Base-by-base conservation (phyloP, 2,329 filamentous ascomycete genomes). In the Ascochyta clinopodiicola region DNA sequence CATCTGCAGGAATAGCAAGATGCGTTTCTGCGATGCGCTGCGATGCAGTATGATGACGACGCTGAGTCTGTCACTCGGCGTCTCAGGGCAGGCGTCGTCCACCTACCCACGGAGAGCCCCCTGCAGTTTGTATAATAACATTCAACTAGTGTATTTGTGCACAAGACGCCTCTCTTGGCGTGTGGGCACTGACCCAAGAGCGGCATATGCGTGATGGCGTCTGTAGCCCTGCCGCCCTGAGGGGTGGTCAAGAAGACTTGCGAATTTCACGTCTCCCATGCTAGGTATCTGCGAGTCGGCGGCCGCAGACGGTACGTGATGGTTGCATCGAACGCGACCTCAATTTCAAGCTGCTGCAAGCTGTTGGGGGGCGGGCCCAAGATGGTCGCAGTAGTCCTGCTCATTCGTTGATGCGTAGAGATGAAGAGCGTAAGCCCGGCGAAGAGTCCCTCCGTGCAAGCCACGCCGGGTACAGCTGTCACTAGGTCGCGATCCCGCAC, bases 351-450 rank as follows among this genome's bases (percentile, higher is more conserved):
- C 9, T 32, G 47, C 47, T 50, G 56, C 46, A 46, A 17, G 35
- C 25, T 47, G 51, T 48, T 43, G 47, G 51, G 53, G 58, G 53
- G 53, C 50, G 56, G 29, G 17, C n/a, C 38, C 37, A 34, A 8
- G 15, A 17, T 40, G 52, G 47, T 21, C 45, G 27, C 22, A 21
- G 40, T 59, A 42, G 32, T 46, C 27, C 37, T 50, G 45, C 47
- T 68, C 25, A 70, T 72, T 74, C 59, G 70, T 56, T 54, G 46
- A 54, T 29, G 45, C 37, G 42, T 36, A 56, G 60, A 69, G 62
- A 59, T 66, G 56, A 60, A 60, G 56, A 63, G 58, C 59, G 68
- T 73, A 66, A 73, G 70, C 69, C 68, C 70, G 69, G 71, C 57
- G 58, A 63, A 62, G 64, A 71, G 61, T 70, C 66, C 53, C 64